These are phyloP conservation scores for barley (Hordeum vulgare) DNA, from an alignment of 176 grass and related monocot species.

Conservation along the genomic window MorexV3_pseudomolecules_assembly NC_058523.1:440415583-440416082, in stretches of 20 bases:
- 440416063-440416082: conserved; percentile 52
- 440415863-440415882: not conserved
- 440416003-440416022: conserved; percentile 28
- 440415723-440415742: conserved; percentile 70
- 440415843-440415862: conserved; percentile 67
- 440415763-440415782: conserved; percentile 61
- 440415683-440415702: conserved; percentile 51
- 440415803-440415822: conserved; percentile 81
- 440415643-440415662: conserved; percentile 86
- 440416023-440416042: conserved; percentile 62
- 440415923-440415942: conserved; percentile 55
- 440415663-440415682: conserved; percentile 64
- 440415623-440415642: conserved; percentile 73
- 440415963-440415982: conserved; percentile 36
- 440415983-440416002: conserved; percentile 29
- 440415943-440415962: conserved; percentile 47
- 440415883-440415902: not conserved
- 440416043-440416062: conserved; percentile 76
- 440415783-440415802: conserved; percentile 71
- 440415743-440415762: conserved; percentile 83
- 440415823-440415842: conserved; percentile 78
- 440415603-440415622: conserved; percentile 67
- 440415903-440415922: conserved; percentile 40
- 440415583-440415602: conserved; percentile 38
- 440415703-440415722: conserved; percentile 44